Conservation (phyloP, 768 basidiomycete species). For the Porphyrellus cyaneotinctus region DNA sequence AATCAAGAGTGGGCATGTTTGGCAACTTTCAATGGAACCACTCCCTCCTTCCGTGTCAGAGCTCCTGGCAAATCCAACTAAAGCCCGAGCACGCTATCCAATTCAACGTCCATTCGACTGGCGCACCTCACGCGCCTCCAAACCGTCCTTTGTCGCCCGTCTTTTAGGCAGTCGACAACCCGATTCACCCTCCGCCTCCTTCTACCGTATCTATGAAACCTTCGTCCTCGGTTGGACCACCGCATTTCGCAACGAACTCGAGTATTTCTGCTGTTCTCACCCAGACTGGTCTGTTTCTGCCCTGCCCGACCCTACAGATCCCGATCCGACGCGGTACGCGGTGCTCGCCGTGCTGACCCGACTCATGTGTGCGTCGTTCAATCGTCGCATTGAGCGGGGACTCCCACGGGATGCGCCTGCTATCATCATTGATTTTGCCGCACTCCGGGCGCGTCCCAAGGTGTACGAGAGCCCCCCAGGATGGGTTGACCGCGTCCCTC, state of each 20-base stretch:
- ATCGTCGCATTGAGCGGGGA: slow-evolving; percentile 10
- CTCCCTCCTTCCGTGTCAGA: slow-evolving; percentile 4
- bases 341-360: slow-evolving; percentile 6
- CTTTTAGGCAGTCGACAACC: not conserved
- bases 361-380: slow-evolving; percentile 10
- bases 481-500: not conserved
- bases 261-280: slow-evolving; percentile 8
- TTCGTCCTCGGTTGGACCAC: slow-evolving; percentile 10
- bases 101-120: slow-evolving; percentile 1
- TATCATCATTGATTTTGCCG: slow-evolving; percentile 9
- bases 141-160: not conserved
- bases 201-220: slow-evolving; percentile 11
- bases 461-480: slow-evolving; percentile 2
- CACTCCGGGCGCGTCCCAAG: slow-evolving; percentile 8
- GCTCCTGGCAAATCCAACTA: not conserved
- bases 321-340: slow-evolving; percentile 3
- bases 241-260: slow-evolving; percentile 11
- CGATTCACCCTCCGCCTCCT: slow-evolving; percentile 3
- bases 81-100: not conserved
- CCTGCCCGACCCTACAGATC: slow-evolving; percentile 1
- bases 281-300: slow-evolving; percentile 5
- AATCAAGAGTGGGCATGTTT: slow-evolving; percentile 3
- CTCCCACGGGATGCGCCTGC: slow-evolving; percentile 9
- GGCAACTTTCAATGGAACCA: not conserved
- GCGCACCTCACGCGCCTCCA: slow-evolving; percentile 2